A percentile compares a stretch with the other conserved stretches of the same genome.
These are phyloP conservation scores for Collariella sp. DNA, from an alignment of 495 filamentous ascomycete genomes.

Conservation along the genomic window DNA sequence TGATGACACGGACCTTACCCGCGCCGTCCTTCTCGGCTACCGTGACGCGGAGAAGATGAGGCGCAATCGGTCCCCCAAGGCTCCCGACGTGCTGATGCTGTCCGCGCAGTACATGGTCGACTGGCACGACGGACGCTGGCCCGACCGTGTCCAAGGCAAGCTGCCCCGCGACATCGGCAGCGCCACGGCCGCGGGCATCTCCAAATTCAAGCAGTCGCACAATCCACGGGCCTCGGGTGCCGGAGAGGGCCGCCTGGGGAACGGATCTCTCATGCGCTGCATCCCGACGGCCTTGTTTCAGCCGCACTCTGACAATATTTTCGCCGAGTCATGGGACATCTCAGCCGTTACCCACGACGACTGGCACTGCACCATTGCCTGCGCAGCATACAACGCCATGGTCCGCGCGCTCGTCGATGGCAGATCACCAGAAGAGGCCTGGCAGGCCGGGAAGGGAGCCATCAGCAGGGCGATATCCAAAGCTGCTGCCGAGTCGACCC, in stretches of 20 bases:
- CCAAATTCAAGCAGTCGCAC: constrained; percentile 5
- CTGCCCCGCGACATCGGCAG: constrained; percentile 19
- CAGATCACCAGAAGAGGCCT: constrained; percentile 10
- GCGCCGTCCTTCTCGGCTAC: constrained; percentile 21
- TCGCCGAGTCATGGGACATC: constrained; percentile 12
- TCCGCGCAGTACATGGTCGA: constrained; percentile 21
- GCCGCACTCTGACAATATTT: not conserved
- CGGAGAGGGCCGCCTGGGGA: constrained; percentile 20
- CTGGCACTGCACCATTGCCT: constrained; percentile 12
- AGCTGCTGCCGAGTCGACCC: not conserved
- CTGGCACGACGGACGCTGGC: constrained; percentile 25
- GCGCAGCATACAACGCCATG: constrained; percentile 21
- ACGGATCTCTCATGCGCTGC: constrained; percentile 25
- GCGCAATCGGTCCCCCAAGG: not conserved
- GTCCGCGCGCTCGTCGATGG: constrained; percentile 18
- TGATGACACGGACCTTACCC: constrained; percentile 16
- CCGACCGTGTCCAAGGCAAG: constrained; percentile 10
- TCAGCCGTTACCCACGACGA: constrained; percentile 23
- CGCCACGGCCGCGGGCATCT: constrained; percentile 17
- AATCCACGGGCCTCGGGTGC: constrained; percentile 12
- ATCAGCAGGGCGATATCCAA: not conserved
- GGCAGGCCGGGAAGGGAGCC: constrained; percentile 8
- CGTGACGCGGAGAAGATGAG: constrained; percentile 3
- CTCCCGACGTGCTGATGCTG: not conserved
- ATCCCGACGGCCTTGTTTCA: constrained; percentile 22